Percentiles rank a stretch among this genome's conserved stretches.
phyloP scores from a whole-genome alignment of 345 rosid genomes.

The Corchorus olitorius region DNA sequence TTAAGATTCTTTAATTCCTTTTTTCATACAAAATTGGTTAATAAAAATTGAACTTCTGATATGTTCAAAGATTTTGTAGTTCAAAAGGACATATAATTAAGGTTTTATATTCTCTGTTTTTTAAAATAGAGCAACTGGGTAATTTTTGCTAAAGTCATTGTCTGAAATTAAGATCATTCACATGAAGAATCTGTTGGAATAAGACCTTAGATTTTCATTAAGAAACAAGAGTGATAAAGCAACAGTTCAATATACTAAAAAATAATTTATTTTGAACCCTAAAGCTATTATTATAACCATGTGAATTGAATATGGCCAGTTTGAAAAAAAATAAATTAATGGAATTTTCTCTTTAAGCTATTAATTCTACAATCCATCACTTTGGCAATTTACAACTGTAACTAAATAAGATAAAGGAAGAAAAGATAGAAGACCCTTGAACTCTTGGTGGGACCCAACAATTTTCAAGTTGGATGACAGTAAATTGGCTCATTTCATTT shows the following conservation, averaged over 20 bases:
- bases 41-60: slow-evolving; percentile 19
- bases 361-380: slow-evolving; percentile 40
- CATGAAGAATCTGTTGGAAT: slow-evolving; percentile 65
- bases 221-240: slow-evolving; percentile 31
- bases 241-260: slow-evolving; percentile 15
- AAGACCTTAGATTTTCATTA: slow-evolving; percentile 48
- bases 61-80: slow-evolving; percentile 13
- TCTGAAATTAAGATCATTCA: slow-evolving; percentile 34
- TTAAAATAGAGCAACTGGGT: neutral
- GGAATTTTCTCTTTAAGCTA: slow-evolving; percentile 20
- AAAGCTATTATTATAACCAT: slow-evolving; percentile 29
- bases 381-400: slow-evolving; percentile 48
- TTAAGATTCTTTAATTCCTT: slow-evolving; percentile 1
- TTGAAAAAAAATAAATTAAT: slow-evolving; percentile 2
- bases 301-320: slow-evolving; percentile 48
- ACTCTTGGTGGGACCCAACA: slow-evolving; percentile 49
- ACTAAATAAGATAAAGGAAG: slow-evolving; percentile 18
- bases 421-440: slow-evolving; percentile 25
- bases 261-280: slow-evolving; percentile 3
- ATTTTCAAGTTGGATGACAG: slow-evolving; percentile 64
- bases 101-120: neutral
- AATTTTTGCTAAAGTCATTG: slow-evolving; percentile 27
- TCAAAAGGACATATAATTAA: neutral
- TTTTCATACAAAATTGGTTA: neutral
- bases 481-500: slow-evolving; percentile 28